Base-by-base conservation (phyloP, 2,329 filamentous ascomycete species). In the Setomelanomma holmii region DNA sequence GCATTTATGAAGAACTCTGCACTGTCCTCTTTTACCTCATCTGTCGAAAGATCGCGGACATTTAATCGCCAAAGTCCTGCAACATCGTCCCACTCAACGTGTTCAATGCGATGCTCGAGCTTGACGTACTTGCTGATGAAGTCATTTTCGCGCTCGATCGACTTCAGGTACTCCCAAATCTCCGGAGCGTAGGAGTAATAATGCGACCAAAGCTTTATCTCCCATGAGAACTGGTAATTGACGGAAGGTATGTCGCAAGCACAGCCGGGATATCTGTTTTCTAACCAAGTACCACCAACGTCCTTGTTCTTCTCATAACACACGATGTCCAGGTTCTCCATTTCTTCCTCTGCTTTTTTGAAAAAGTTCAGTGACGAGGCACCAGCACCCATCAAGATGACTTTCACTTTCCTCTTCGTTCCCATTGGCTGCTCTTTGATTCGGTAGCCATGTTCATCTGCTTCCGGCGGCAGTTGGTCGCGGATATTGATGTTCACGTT, bases 111-210 rank as follows among this genome's bases (percentile, higher is more conserved):
- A 36, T 62, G 57, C 4, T 35, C 52, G 11, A 68, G 24, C 42
- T 56, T 63, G 46, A 67, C 56, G 30, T 67, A 67, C 40, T 63
- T 67, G 6, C 50, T n/a, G 16, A 64, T 78, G 45, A 64, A 67
- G 23, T 58, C 21, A 21, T 75, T 78, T n/a, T 65, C 61, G 14
- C 54, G 57, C 49, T 66, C 63, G 23, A 82, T 75, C 1, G 64
- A 67, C 56, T 81, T 79, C 53, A 81, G 72, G 50, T 83, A 82
- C 16, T 70, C 63, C 69, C 77, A 78, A 11, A 83, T 83, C 61
- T 83, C 79, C 1, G 76, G 72, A 0, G 76, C 74, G 23, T 75
- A 76, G 2, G 77, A 78, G 60, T 81, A 82, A 61, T 60, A 61
- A 39, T 67, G 56, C 11, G 56, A 63, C 80, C 79, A 82, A 0